Evolutionary conservation across 345 rosid genomes (phyloP).

Genomic region (Orychophragmus violaceus): DNA sequence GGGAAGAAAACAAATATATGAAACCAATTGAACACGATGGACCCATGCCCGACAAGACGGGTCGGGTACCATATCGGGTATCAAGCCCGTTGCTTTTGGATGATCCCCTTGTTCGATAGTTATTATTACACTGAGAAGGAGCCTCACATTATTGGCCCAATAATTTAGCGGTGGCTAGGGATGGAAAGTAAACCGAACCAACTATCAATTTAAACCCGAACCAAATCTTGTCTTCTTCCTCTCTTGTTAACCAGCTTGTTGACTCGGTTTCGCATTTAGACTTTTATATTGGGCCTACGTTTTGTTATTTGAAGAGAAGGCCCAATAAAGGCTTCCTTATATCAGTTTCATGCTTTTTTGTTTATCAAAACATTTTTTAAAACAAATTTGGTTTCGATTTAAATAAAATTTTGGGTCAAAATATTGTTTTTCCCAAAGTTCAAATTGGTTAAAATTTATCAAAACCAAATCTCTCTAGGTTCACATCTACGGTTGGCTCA

Average conservation of each 20-base stretch:
- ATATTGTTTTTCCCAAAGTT: background rate
- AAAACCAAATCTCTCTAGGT: background rate
- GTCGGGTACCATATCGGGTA: constrained; percentile 21
- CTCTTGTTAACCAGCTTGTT: too few species aligned
- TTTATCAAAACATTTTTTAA: background rate
- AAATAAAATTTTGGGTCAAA: background rate
- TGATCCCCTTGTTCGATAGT: constrained; percentile 29
- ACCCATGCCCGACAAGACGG: constrained; percentile 29
- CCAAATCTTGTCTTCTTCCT: background rate
- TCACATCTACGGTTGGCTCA: background rate
- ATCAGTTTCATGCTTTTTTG: background rate
- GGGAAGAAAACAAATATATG: constrained; percentile 30
- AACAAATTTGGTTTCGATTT: background rate
- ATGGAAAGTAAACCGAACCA: background rate
- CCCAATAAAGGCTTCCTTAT: too few species aligned
- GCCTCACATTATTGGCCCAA: constrained; percentile 23
- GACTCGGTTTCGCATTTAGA: too few species aligned
- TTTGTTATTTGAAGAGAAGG: too few species aligned
- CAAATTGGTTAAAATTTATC: background rate
- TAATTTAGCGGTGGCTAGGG: constrained; percentile 13
- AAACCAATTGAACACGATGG: constrained; percentile 25
- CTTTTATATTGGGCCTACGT: too few species aligned
- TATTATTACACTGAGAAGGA: constrained; percentile 6
- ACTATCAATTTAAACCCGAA: background rate
- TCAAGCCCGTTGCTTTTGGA: constrained; percentile 31